Base-by-base conservation (phyloP, 2,329 filamentous ascomycete species). In the Lachnellula arida region DNA sequence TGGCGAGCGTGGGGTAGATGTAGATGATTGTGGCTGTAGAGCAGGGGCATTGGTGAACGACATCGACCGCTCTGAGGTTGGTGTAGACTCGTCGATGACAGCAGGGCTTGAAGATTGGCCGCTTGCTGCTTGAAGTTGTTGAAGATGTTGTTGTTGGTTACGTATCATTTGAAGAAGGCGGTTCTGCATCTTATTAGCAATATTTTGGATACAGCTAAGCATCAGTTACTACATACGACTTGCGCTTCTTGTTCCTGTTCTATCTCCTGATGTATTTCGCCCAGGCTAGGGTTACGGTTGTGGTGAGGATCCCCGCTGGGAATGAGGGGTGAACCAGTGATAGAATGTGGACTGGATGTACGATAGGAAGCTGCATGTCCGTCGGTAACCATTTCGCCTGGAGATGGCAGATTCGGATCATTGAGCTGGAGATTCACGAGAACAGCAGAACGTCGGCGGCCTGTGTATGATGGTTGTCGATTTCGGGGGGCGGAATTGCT, bases 191-290 rank as follows among this genome's bases (percentile, higher is more conserved):
- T 40, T 23, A 40, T 58, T 19, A 63, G 55, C 53, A 55, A 42
- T n/a, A 14, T 11, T 3, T 12, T 15, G 15, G 17, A 7, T 32
- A 11, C 35, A 32, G 37, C 23, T 17, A 11, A 43, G 34, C 9
- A 32, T 42, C 28, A 47, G 17, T 25, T 8, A 19, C 44, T 15
- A 72, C 81, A 50, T 75, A 87, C 84, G 60, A 91, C 88, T 72
- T 91, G 87, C 23, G 84, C 86, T 67, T 91, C 88, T 69, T 91
- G 87, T 72, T 91, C 88, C 52, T 85, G 87, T 70, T 91, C 88
- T 1, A 91, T 77, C 71, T 91, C 86, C 68, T 91, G 88, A 63
- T 91, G 87, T 43, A 91, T 80, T 71, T 91, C 87, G 17, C 88
- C 88, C 59, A 91, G 71, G 68, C 87, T 91, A 2, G 87, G 87